Conservation (phyloP, 1,284 basidiomycete genomes). For the Tilletia horrida region DNA sequence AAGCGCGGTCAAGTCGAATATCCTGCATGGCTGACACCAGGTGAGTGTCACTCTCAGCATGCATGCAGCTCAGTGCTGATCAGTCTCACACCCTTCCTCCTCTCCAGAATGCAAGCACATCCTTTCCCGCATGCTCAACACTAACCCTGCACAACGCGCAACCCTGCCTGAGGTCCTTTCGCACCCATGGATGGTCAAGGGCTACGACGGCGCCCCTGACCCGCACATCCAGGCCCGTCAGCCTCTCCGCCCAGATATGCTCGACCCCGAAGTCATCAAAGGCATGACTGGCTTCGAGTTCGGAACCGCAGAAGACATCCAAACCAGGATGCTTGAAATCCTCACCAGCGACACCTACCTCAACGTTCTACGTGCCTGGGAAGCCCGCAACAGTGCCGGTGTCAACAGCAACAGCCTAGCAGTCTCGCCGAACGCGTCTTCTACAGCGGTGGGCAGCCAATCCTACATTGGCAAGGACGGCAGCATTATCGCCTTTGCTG, state of each 20-base stretch:
- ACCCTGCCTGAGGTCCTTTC: conserved; percentile 78
- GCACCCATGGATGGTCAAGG: conserved; percentile 93
- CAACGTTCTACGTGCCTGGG: conserved; percentile 72
- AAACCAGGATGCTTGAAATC: conserved; percentile 69
- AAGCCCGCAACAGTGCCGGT: conserved; percentile 64
- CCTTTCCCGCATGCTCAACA: conserved; percentile 91
- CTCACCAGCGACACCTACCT: conserved; percentile 76
- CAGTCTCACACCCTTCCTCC: background rate
- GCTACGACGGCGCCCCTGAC: conserved; percentile 71
- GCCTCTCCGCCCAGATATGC: conserved; percentile 78
- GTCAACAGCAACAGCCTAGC: conserved; percentile 57
- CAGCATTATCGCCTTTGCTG: background rate
- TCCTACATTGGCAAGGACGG: conserved; percentile 18
- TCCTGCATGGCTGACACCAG: conserved; percentile 89
- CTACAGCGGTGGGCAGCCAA: conserved; percentile 24
- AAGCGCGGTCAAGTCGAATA: conserved; percentile 96
- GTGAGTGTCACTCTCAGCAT: conserved; percentile 58
- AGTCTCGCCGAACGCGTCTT: conserved; percentile 22
- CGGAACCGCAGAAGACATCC: conserved; percentile 80
- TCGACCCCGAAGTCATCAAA: conserved; percentile 79
- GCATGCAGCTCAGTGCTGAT: conserved; percentile 17
- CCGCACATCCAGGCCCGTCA: conserved; percentile 81
- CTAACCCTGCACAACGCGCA: conserved; percentile 80
- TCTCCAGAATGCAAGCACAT: conserved; percentile 86
- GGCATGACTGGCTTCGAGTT: conserved; percentile 98